Evolutionary conservation across 495 filamentous ascomycete species (phyloP), one percentile per base, ranked within the genome.

Genomic region (Halenospora varia): DNA sequence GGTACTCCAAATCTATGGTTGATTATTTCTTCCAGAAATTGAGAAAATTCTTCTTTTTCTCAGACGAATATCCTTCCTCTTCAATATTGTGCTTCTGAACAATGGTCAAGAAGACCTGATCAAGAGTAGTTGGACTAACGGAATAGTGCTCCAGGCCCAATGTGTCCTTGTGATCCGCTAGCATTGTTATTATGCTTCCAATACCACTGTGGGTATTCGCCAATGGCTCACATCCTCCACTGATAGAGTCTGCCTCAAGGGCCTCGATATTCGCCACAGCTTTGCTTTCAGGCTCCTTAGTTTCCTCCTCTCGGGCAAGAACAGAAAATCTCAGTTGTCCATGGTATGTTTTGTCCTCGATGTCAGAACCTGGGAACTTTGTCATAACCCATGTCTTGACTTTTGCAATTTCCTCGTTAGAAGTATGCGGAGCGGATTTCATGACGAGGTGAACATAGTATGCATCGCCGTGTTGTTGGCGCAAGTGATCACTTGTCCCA

Each of bases 51-150:
- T 48, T 41, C 29, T 57, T 59, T 42, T 46, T 15, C 25, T 55
- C 55, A 4, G 25, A 15, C 29, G 55, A 22, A 49, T 67, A 87
- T 55, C 88, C 86, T 73, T 93, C 90, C 71, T 95, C 91, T 52
- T 78, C 70, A 1, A 95, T 81, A 70, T 89, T 81, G 68, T 93
- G 86, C 68, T 80, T 79, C 17, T 83, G 82, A 0, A 94, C 89
- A 59, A 95, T 90, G 40, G 73, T 82, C 73, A 96, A 72, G 71
- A 96, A 96, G 0, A 95, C 89, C 73, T 94, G 87, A 70, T 95
- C 91, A 56, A 95, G 75, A 29, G 88, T 92, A 49, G 89, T 91
- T 59, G 87, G 88, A 47, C 80, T 86, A 61, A 92, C 88, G 46
- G 84, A 87, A 67, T 88, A 95, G 67, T 89, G 88, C 72, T 88